Base-by-base conservation (phyloP, 2,329 filamentous ascomycete genomes). In the Aspergillus sp. region DNA sequence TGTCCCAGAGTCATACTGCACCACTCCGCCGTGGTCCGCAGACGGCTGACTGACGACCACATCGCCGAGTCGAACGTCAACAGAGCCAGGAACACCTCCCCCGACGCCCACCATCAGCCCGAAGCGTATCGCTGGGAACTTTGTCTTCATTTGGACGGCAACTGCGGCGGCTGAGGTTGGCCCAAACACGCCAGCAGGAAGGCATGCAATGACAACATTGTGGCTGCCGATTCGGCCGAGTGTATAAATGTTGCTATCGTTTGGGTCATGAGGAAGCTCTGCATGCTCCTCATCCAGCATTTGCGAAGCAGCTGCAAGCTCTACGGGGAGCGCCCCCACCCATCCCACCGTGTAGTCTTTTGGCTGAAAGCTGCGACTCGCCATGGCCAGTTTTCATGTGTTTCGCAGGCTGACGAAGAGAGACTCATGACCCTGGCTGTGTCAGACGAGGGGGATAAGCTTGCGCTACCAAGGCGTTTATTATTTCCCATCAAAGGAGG, bases 1-100 rank as follows among this genome's bases (percentile, higher is more conserved):
- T 51, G 71, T 71, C 1, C 67, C 66, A 13, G 60, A 50, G 38
- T 71, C 70, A 50, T 68, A 70, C 49, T 74, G 70, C 9, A 71
- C 62, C n/a, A 72, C 68, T 3, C 70, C 70, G 11, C 58, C 59
- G 18, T 41, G 51, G 1, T 17, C 43, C 4, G 44, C 56, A 12
- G 57, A 50, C 3, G 67, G 66, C n/a, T 53, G 45, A 48, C 67
- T 66, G 39, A 72, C 64, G 0, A 71, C 68, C 8, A 72, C 57
- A 58, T 72, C 70, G 2, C 70, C 68, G 1, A 71, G 55, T 15
- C 68, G 67, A 30, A 71, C 53, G 58, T 71, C 68, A 3, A 50
- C 41, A 12, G 61, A 55, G 3, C 55, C 42, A 15, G 69, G 69
- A 2, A 68, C 66, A 3, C 67, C 70, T 18, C 68, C 70, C 1